Conservation (phyloP, 108 stramenopile species). For the Schizochytrium sp. region DNA sequence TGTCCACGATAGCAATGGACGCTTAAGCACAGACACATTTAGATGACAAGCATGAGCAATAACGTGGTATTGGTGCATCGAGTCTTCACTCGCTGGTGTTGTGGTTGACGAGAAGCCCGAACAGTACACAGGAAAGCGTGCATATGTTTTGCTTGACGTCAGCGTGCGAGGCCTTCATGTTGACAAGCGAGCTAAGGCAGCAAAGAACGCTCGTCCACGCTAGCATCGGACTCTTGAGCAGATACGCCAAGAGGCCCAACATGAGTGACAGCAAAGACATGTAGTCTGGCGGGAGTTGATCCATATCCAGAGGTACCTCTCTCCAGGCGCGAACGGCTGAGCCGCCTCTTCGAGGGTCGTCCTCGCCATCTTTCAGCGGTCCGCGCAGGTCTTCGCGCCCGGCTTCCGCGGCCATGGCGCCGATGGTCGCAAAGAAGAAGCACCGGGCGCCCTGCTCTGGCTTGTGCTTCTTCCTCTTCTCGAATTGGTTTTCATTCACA, state of each 20-base stretch:
- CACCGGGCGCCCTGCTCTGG: too few species aligned
- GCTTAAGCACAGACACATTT: too few species aligned
- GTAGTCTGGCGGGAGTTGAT: conserved; percentile 3
- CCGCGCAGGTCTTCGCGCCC: background rate
- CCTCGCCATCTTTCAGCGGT: background rate
- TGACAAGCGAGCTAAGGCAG: background rate
- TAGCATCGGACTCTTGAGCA: background rate
- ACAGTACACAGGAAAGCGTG: background rate
- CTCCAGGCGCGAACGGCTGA: background rate
- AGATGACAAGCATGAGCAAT: too few species aligned
- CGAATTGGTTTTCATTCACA: too few species aligned
- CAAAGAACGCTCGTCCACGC: background rate
- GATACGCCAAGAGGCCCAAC: conserved; percentile 2
- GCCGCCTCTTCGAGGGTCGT: background rate
- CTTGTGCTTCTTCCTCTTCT: too few species aligned
- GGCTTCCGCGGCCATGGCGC: too few species aligned
- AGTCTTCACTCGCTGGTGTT: background rate
- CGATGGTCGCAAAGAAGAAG: too few species aligned
- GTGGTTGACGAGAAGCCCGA: background rate
- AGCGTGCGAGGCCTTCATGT: background rate
- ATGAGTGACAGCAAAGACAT: conserved; percentile 17
- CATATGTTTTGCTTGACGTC: background rate
- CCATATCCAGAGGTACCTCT: background rate
- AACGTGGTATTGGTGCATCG: too few species aligned
- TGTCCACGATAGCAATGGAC: too few species aligned